Conservation (phyloP, 1,139 yeast species). For the Zygosaccharomyces sapae region DNA sequence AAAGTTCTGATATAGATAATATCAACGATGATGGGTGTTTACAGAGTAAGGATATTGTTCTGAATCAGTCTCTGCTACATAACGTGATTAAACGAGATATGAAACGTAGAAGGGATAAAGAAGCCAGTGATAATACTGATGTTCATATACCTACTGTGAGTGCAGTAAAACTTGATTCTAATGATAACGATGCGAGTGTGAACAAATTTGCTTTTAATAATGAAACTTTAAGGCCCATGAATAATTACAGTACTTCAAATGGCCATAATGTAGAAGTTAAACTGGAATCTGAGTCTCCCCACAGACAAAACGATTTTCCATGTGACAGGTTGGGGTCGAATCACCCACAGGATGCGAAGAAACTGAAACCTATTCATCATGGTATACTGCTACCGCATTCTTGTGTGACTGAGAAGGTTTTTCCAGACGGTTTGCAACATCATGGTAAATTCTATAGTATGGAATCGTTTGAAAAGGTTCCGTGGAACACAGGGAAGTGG, state of each 20-base stretch:
- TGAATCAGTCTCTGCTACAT: slow-evolving; percentile 26
- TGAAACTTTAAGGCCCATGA: background rate
- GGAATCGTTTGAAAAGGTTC: slow-evolving; percentile 20
- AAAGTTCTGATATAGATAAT: slow-evolving; percentile 12
- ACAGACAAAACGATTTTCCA: slow-evolving; percentile 1
- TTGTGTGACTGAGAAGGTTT: background rate
- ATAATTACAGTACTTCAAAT: slow-evolving; percentile 4
- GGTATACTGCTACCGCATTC: slow-evolving; percentile 6
- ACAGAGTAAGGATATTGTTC: slow-evolving; percentile 26
- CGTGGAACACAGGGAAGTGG: slow-evolving; percentile 19
- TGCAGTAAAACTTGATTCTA: slow-evolving; percentile 4
- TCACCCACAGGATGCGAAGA: slow-evolving; percentile 17
- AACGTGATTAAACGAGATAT: slow-evolving; percentile 25
- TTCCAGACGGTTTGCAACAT: background rate
- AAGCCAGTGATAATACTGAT: slow-evolving; percentile 10
- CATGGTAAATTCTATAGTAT: slow-evolving; percentile 13
- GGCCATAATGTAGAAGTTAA: background rate
- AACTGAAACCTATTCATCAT: slow-evolving; percentile 15
- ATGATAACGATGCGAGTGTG: slow-evolving; percentile 1
- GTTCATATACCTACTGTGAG: background rate
- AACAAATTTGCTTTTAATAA: background rate
- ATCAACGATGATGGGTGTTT: slow-evolving; percentile 22
- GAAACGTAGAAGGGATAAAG: slow-evolving; percentile 26
- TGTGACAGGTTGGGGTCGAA: slow-evolving; percentile 20
- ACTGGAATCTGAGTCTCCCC: slow-evolving; percentile 10